Conservation (phyloP, 345 rosid genomes). For the Moricandia arvensis region DNA sequence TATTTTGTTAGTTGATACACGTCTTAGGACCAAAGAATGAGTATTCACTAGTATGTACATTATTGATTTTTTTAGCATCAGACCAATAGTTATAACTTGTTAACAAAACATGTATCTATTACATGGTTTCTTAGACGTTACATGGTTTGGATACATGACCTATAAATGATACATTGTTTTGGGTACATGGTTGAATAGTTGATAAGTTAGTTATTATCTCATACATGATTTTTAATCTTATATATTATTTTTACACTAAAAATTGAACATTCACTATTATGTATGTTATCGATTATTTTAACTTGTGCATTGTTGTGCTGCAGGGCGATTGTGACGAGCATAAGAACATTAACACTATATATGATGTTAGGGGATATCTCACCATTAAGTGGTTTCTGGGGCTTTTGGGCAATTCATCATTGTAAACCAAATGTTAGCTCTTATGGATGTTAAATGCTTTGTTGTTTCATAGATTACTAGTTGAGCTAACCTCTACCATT, state of each 20-base stretch:
- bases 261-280: background rate
- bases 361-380: slow-evolving; percentile 90
- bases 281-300: no score
- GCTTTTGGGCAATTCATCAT: background rate
- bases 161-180: background rate
- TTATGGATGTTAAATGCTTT: background rate
- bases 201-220: background rate
- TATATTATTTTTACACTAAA: no score
- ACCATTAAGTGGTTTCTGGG: slow-evolving; percentile 81
- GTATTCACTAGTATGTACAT: background rate
- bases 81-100: no score
- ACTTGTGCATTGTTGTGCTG: no score
- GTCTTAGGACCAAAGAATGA: background rate
- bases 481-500: no score
- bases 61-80: no score
- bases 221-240: background rate
- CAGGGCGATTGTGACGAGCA: slow-evolving; percentile 41
- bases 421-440: background rate
- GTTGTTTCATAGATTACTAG: background rate
- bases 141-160: background rate
- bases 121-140: background rate
- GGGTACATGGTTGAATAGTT: background rate
- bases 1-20: background rate
- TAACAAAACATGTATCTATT: background rate
- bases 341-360: slow-evolving; percentile 77